Evolutionary conservation across 176 grass and related monocot genomes (phyloP).

Genomic region (Tillandsia fasciculata): DNA sequence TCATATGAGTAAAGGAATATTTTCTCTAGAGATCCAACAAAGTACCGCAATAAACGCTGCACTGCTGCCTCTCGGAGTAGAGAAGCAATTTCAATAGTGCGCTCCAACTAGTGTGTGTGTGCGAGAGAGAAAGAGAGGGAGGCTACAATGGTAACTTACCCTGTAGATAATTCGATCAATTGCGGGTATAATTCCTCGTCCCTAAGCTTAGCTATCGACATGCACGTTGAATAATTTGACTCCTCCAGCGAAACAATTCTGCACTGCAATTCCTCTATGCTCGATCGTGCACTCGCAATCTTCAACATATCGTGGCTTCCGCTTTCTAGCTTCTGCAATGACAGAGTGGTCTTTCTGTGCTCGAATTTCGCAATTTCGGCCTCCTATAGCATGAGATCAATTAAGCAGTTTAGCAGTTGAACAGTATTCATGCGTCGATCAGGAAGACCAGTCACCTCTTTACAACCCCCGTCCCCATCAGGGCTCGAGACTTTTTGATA

Average conservation of each 20-base stretch:
- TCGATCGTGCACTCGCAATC: slow-evolving; percentile 60
- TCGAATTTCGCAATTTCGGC: slow-evolving; percentile 71
- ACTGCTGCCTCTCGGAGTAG: too few relatives aligned
- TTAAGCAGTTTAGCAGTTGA: neutral
- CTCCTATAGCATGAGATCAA: slow-evolving; percentile 41
- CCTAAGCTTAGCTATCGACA: slow-evolving; percentile 76
- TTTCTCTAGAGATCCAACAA: too few relatives aligned
- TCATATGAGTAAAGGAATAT: too few relatives aligned
- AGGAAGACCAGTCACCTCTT: too few relatives aligned
- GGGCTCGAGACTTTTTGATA: too few relatives aligned
- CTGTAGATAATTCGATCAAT: slow-evolving; percentile 72
- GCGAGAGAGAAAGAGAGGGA: neutral
- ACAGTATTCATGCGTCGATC: too few relatives aligned
- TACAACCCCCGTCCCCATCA: too few relatives aligned
- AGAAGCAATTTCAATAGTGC: too few relatives aligned
- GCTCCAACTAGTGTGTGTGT: too few relatives aligned
- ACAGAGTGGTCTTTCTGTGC: slow-evolving; percentile 42
- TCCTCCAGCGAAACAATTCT: slow-evolving; percentile 81
- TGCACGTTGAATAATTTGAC: slow-evolving; percentile 49
- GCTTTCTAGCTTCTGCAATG: slow-evolving; percentile 67
- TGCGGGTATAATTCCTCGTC: slow-evolving; percentile 95
- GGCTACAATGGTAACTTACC: slow-evolving; percentile 41
- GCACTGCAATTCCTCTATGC: slow-evolving; percentile 62
- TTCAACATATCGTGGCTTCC: slow-evolving; percentile 64
- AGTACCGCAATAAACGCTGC: too few relatives aligned